Base-by-base conservation (phyloP, 768 basidiomycete genomes). In the Rhodotorula toruloides region DNA sequence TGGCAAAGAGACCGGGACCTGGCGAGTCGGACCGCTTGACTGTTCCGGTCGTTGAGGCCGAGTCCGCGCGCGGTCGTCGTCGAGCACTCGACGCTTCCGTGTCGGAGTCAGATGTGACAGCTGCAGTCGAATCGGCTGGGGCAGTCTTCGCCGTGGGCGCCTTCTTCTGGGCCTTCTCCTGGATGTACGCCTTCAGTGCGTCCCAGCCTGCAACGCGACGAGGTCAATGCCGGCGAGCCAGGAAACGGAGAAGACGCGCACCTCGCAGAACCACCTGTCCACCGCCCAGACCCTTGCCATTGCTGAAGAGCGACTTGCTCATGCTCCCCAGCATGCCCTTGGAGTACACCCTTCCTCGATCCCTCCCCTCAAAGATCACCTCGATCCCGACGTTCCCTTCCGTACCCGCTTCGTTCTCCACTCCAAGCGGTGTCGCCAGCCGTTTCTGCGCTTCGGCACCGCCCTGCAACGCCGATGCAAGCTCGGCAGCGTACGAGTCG, bases 391-490 rank as follows among this genome's bases (percentile, higher is more conserved):
- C 37, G 37, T 47, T 37, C 27, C 47, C 63, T 31, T 42, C 61
- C 31, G 37, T 49, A 12, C 56, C 66, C n/a, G 61, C 52, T 34
- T 67, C 66, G 52, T 67, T 67, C 50, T 53, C 46, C 0, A 67
- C 43, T 11, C 56, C 60, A 25, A 73, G 52, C 29, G 53, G 29
- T 40, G 70, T 65, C 16, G 68, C 59, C 11, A 75, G 56, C 46
- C 65, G 63, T 39, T 60, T 57, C 48, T 75, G 70, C 16, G 72
- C 70, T n/a, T 73, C 72, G 0, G 52, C 47, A 0, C 74, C 71
- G 34, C 71, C 59, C 27, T 65, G 63, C 21, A 75, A 43, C 40
- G 74, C 74, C 12, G 55, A 46, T 0, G 37, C n/a, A 14, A 75
- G 59, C 43, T 75, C 74, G 27, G 63, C 70, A 1, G 39, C 63